Percentiles rank a stretch among this genome's conserved stretches.
phyloP scores from a whole-genome alignment of 768 basidiomycete species.

The Hebeloma cylindrosporum region DNA sequence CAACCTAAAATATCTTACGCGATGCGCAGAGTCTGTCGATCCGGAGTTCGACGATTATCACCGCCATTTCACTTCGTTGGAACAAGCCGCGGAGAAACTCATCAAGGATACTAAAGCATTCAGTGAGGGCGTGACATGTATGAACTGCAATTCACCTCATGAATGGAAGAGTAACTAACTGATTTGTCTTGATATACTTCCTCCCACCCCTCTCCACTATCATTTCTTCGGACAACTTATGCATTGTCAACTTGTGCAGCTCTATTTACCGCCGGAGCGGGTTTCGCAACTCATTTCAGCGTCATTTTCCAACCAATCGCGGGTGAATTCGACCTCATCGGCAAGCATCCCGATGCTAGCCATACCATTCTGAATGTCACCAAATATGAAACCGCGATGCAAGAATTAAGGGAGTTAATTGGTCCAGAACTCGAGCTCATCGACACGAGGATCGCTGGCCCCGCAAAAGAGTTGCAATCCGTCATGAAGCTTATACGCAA shows the following conservation, averaged over 20 bases:
- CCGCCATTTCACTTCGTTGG: constrained; percentile 73
- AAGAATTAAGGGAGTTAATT: constrained; percentile 77
- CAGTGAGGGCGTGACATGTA: constrained; percentile 77
- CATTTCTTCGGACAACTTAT: constrained; percentile 1
- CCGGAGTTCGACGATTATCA: constrained; percentile 89
- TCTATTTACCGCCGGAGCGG: constrained; percentile 64
- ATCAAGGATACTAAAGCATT: constrained; percentile 91
- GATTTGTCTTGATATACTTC: too few relatives aligned
- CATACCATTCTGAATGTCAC: constrained; percentile 79
- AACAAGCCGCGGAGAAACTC: constrained; percentile 83
- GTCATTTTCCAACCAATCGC: constrained; percentile 63
- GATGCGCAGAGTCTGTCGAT: constrained; percentile 66
- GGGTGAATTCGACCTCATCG: constrained; percentile 77
- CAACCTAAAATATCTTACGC: constrained; percentile 6
- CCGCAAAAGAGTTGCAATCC: constrained; percentile 85
- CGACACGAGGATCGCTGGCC: constrained; percentile 79
- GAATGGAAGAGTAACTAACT: constrained; percentile 6
- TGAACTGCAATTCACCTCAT: constrained; percentile 24
- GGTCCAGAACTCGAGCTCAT: constrained; percentile 94
- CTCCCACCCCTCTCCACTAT: not conserved
- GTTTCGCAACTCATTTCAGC: constrained; percentile 64
- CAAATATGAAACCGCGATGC: constrained; percentile 70
- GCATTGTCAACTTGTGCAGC: constrained; percentile 34
- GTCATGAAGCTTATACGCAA: constrained; percentile 90
- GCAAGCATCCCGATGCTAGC: constrained; percentile 74